Evolutionary conservation across 495 filamentous ascomycete species (phyloP), one percentile per base, ranked within the genome.

Genomic region (Aspergillus haitiensis): DNA sequence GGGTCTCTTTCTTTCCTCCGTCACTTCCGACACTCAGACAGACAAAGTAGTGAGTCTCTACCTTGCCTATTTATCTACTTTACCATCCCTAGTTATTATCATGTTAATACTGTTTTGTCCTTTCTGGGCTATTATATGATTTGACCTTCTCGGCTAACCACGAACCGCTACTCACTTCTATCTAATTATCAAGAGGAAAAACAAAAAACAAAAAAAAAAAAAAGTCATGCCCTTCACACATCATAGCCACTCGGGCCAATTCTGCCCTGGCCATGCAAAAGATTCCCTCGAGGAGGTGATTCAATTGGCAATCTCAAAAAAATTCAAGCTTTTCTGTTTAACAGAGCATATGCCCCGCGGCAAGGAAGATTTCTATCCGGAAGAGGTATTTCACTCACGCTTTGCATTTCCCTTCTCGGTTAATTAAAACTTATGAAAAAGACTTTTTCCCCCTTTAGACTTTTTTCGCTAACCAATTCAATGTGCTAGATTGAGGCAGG

Each of bases 171-270:
- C 21, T 27, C 21, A 27, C 21, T 27, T 27, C 21, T 27, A 27
- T 27, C 21, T 27, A 27, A 3, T 27, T 27, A 27, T 27, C 21
- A 27, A 27, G 21, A 27, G 21, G 21, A 27, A 27, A 27, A 27
- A 27, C 21, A 27, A 27, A 27, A n/a, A n/a, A n/a, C n/a, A n/a
- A 27, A 27, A 27, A 27, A 27, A 27, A 27, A 27, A 27, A 1
- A 27, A 3, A 27, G 35, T 54, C 18, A 98, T 98, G 94, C 92
- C 94, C 9, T 96, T 94, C 79, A 92, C 94, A n/a, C 94, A 97
- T 76, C 95, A 98, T 75, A 94, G 90, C 70, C 94, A 98, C 79
- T 97, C 93, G 49, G 95, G 94, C 52, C 90, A 98, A 74, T 98
- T 98, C 82, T 98, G 95, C 77, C 86, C 84, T 9, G 82, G 87